Evolutionary conservation across 352 stramenopile species (phyloP), one percentile per base, ranked within the genome.

Genomic region (Globisporangium viniferum): DNA sequence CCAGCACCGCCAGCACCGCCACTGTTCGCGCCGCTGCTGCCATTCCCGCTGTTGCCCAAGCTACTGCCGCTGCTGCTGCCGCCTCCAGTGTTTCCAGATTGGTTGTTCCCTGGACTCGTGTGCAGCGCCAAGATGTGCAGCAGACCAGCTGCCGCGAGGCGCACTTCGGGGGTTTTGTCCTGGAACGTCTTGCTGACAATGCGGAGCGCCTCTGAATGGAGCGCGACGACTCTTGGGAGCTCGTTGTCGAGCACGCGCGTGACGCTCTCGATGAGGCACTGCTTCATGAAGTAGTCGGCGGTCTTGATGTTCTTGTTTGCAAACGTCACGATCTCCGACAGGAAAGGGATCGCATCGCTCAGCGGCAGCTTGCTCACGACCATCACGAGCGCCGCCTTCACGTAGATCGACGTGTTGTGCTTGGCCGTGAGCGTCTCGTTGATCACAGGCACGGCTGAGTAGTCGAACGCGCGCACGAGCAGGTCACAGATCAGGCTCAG

Each of bases 281-380:
- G 87, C 62, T 91, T 91, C 68, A 95, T 74, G 67, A 90, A 95
- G 55, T 89, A 91, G 68, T 96, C 89, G 20, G 80, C 83, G 2
- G 77, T 61, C 36, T 84, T 82, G 31, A 91, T 69, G 56, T 74
- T 77, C 55, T 86, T 88, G 64, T 76, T 85, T 33, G 81, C 74
- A 59, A 95, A 74, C n/a, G 72, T 70, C n/a, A 95, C 64, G 27
- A 79, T 80, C 51, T 96, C 89, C 0, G 76, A 68, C 8, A 94
- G 49, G 59, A 94, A 93, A 60, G 86, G 80, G 49, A 82, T 71
- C 9, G 82, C 80, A n/a, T 91, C 82, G 41, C 88, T 74, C 56
- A 74, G 36, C 18, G 72, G 75, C 24, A 94, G 73, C 4, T 81
- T 79, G 58, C 82, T 78, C 18, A 93, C 66, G 22, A 91, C 84